Evolutionary conservation across 306 rosid genomes (phyloP).

Genomic region (Notholithocarpus densiflorus): DNA sequence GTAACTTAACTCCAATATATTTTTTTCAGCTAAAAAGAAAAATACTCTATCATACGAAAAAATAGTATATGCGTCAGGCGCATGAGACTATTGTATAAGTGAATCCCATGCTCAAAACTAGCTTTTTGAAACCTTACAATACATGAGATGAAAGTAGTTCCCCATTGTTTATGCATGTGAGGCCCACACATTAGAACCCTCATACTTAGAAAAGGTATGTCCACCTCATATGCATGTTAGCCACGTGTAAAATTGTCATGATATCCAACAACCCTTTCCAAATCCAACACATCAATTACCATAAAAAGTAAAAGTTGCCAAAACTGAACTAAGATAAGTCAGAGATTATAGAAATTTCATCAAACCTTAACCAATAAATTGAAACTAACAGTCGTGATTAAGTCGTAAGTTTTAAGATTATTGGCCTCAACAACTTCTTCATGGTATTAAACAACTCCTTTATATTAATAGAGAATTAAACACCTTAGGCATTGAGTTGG

Average conservation of each 20-base stretch:
- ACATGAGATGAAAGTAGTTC: no score
- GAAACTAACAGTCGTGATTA: background rate
- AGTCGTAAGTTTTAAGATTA: background rate
- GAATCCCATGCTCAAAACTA: no score
- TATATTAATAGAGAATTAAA: no score
- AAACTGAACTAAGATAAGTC: background rate
- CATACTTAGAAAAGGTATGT: background rate
- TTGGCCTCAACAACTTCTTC: no score
- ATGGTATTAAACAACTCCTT: no score
- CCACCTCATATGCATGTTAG: conserved; percentile 5
- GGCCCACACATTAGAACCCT: background rate
- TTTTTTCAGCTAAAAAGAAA: no score
- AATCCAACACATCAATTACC: background rate
- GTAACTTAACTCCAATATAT: no score
- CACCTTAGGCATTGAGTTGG: no score
- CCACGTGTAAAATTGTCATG: background rate
- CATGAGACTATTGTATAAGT: no score
- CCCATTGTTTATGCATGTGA: background rate
- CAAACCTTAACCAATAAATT: background rate
- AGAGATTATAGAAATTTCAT: background rate
- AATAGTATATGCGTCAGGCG: no score
- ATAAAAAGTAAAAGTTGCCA: background rate
- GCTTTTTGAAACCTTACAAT: no score
- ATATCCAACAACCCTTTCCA: background rate
- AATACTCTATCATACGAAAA: no score